These are phyloP conservation scores for Melanomma pulvis-pyrius DNA, from an alignment of 495 filamentous ascomycete genomes.

Conservation along the genomic window DNA sequence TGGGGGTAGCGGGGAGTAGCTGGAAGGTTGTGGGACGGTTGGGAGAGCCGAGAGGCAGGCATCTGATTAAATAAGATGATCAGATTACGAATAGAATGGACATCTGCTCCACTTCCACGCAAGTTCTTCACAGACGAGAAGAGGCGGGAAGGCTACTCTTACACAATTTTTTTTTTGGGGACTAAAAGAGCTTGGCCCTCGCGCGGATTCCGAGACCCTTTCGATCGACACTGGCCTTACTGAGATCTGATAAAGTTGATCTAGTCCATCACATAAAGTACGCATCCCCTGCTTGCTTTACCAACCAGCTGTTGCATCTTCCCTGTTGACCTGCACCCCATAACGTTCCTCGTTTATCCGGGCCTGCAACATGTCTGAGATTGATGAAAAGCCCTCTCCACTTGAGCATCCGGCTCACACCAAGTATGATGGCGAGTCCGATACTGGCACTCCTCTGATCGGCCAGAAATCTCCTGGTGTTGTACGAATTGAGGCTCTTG, in stretches of 20 bases:
- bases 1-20: background rate
- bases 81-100: too few species aligned
- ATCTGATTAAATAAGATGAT: constrained; percentile 24
- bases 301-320: background rate
- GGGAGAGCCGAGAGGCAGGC: background rate
- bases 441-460: constrained; percentile 6
- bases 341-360: background rate
- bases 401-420: background rate
- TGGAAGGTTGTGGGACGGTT: background rate
- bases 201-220: too few species aligned
- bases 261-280: too few species aligned
- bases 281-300: background rate
- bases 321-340: too few species aligned
- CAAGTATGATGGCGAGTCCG: background rate
- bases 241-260: too few species aligned
- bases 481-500: constrained; percentile 51
- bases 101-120: too few species aligned
- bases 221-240: too few species aligned
- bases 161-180: too few species aligned
- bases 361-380: constrained; percentile 5
- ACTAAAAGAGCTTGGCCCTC: too few species aligned
- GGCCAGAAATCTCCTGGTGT: constrained; percentile 48
- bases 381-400: background rate
- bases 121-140: too few species aligned
- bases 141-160: too few species aligned